Base-by-base conservation (phyloP, 2,329 filamentous ascomycete genomes). In the Seiridium unicorne region DNA sequence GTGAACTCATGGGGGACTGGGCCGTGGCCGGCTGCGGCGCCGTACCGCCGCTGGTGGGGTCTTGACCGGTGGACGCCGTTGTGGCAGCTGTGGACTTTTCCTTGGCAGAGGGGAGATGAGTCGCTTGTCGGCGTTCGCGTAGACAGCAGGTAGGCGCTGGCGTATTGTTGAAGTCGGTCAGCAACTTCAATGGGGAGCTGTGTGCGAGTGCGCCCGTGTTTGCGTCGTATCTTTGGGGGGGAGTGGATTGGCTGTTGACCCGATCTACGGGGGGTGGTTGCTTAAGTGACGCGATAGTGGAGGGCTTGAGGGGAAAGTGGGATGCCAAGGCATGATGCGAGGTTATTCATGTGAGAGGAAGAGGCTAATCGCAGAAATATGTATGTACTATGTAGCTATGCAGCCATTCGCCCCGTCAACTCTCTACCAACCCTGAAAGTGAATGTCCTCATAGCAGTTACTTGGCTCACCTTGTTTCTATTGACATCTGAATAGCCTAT, bases 1-100 rank as follows among this genome's bases (percentile, higher is more conserved):
- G 51, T 31, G 49, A 53, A 13, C 6, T 44, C 49, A 38, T 53
- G 48, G 48, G 34, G 9, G 11, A 34, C 34, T 49, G 13, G n/a
- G 46, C 46, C 46, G 38, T 38, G 18, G 51, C 48, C 57, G 57
- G 57, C 57, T 34, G 49, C 40, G 57, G 57, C 57, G 57, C 57
- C 57, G 57, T 38, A 42, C 38, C 38, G 48, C 48, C 57, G 40
- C 49, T 59, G 57, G 36, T 48, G 35, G 57, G 57, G 18, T 44
- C 42, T 7, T 31, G 48, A 36, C 46, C 53, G 58, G 51, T 47
- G 38, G 51, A 60, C 35, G 51, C 58, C 53, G 58, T 49, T 51
- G 18, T 57, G 13, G 49, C 13, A 26, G 18, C 18, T 26, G 18
- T 26, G 18, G 18, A 26, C 18, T 26, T 26, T 26, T 26, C 18